phyloP scores from a whole-genome alignment of 139 green algal species.

The Chlamydomonas urium region DNA sequence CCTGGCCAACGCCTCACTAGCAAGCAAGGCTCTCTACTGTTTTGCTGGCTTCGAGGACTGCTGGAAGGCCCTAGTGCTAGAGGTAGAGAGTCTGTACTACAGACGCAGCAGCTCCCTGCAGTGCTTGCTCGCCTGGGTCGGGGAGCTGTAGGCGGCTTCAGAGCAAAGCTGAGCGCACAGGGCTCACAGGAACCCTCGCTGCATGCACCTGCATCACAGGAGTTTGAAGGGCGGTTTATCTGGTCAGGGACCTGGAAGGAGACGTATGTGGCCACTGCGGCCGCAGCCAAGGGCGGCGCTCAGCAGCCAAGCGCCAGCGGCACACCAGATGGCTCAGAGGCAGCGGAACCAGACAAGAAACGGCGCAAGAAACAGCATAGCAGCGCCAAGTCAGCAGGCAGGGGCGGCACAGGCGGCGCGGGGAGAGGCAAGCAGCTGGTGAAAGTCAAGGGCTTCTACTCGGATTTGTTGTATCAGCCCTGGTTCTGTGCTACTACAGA shows the following conservation, averaged over 20 bases:
- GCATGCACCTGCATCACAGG: background rate
- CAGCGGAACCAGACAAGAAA: background rate
- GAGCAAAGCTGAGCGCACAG: background rate
- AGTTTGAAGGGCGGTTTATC: conserved; percentile 9
- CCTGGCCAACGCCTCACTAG: conserved; percentile 42
- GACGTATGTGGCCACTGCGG: background rate
- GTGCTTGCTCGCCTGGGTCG: no score
- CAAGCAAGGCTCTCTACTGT: conserved; percentile 66
- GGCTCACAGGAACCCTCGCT: background rate
- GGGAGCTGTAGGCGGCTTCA: no score
- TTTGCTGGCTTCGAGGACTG: conserved; percentile 82
- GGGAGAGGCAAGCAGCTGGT: conserved; percentile 6
- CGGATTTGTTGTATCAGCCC: conserved; percentile 84
- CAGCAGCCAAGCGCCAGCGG: background rate
- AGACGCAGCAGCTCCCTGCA: background rate
- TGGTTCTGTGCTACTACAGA: conserved; percentile 73
- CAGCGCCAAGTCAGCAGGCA: background rate
- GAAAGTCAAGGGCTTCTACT: conserved; percentile 24
- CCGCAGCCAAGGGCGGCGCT: background rate
- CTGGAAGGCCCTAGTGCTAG: conserved; percentile 79
- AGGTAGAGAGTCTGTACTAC: conserved; percentile 43
- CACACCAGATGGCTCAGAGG: background rate
- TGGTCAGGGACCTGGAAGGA: conserved; percentile 6
- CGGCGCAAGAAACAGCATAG: background rate
- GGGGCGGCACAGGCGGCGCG: background rate